Percentiles rank a stretch among this genome's conserved stretches.
These are phyloP conservation scores for Astragalus membranaceus DNA, from an alignment of 306 rosid genomes.

Conservation along the genomic window DNA sequence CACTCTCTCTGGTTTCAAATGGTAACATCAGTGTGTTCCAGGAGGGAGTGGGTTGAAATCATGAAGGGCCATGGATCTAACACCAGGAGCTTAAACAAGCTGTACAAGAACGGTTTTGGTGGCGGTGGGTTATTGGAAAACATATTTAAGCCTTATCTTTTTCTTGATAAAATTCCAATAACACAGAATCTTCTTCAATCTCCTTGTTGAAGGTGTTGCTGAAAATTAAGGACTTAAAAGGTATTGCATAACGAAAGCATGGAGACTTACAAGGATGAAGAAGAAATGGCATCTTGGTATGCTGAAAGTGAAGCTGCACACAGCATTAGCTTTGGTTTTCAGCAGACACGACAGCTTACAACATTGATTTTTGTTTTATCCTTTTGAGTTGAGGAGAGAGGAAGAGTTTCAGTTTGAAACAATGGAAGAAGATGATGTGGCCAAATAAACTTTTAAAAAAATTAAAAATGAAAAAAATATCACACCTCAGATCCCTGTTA, in stretches of 20 bases:
- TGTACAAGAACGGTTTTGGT: slow-evolving; percentile 42
- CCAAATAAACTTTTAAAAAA: too few species aligned
- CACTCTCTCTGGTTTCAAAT: too few species aligned
- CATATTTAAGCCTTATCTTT: too few species aligned
- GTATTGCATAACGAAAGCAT: slow-evolving; percentile 14
- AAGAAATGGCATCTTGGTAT: slow-evolving; percentile 40
- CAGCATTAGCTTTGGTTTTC: slow-evolving; percentile 44
- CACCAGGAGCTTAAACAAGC: slow-evolving; percentile 48
- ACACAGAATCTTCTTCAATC: too few species aligned
- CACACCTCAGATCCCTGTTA: too few species aligned
- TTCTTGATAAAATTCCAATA: too few species aligned
- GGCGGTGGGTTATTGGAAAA: slow-evolving; percentile 61
- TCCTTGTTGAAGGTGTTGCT: slow-evolving; percentile 12
- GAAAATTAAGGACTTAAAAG: neutral
- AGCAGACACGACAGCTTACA: neutral
- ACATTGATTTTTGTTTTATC: slow-evolving; percentile 23
- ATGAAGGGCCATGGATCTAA: slow-evolving; percentile 44
- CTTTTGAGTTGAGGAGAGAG: too few species aligned
- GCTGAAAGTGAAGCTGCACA: slow-evolving; percentile 11
- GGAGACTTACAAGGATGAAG: slow-evolving; percentile 45
- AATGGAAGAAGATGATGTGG: too few species aligned
- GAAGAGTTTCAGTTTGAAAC: too few species aligned
- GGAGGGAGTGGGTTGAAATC: too few species aligned
- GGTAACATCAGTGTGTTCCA: too few species aligned
- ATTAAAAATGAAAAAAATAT: too few species aligned